A percentile compares a stretch with the other conserved stretches of the same genome.
Evolutionary conservation across 345 rosid species (phyloP).

Genomic region (Geranium brycei): DNA sequence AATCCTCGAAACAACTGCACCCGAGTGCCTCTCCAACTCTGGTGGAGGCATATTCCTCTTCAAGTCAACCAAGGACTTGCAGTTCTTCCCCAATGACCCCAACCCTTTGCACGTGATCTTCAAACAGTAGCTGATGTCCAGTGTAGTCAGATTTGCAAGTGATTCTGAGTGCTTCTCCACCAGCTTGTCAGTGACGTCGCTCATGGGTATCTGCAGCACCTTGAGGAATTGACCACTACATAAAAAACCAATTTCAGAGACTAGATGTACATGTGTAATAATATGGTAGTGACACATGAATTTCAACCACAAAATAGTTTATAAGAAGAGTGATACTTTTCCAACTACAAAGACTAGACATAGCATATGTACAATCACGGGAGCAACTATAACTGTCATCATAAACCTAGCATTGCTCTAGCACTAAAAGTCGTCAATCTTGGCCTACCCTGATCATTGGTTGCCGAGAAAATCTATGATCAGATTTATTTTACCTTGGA

Average conservation of each 20-base stretch:
- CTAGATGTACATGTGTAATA: too few relatives aligned
- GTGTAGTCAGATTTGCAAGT: background rate
- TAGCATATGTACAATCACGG: too few relatives aligned
- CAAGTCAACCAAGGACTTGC: constrained; percentile 6
- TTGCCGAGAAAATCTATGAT: too few relatives aligned
- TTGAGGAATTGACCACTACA: constrained; percentile 7
- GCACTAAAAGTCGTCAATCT: too few relatives aligned
- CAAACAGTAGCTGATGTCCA: constrained; percentile 8
- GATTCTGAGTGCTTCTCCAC: constrained; percentile 7
- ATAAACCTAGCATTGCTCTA: too few relatives aligned
- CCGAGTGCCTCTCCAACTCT: background rate
- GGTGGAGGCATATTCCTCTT: constrained; percentile 11
- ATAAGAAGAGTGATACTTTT: too few relatives aligned
- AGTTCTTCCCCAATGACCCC: constrained; percentile 8
- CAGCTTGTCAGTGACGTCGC: constrained; percentile 9
- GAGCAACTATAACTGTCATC: too few relatives aligned
- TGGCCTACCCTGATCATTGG: too few relatives aligned
- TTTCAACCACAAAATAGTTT: too few relatives aligned
- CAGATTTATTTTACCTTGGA: too few relatives aligned
- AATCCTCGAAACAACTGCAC: background rate
- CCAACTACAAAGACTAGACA: too few relatives aligned
- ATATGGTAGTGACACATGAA: too few relatives aligned
- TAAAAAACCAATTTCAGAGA: background rate
- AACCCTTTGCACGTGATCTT: constrained; percentile 8
- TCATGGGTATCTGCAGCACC: constrained; percentile 11